Conservation (phyloP, 441 rosid species). For the Brassica balearica region DNA sequence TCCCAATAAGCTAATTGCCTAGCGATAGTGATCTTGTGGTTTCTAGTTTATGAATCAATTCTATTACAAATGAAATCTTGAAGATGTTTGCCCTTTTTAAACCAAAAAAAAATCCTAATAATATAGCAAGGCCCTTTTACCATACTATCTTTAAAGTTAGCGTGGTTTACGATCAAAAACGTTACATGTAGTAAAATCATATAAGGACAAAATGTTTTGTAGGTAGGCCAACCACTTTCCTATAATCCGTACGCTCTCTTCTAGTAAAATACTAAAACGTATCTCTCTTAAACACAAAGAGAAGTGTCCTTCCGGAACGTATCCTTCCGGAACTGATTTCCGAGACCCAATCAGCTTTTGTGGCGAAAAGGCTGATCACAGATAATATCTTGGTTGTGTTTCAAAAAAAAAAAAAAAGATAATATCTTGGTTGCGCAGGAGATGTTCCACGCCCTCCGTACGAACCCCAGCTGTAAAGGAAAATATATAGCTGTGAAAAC, state of each 20-base stretch:
- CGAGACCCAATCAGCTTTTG: no score
- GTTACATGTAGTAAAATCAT: not conserved
- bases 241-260: conserved; percentile 16
- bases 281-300: not conserved
- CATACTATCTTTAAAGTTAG: conserved; percentile 1
- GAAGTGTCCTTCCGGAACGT: not conserved
- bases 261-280: not conserved
- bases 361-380: no score
- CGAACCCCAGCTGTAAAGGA: no score
- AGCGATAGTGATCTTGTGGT: not conserved
- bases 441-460: no score
- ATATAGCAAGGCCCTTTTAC: not conserved
- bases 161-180: conserved; percentile 3
- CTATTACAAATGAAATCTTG: not conserved
- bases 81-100: no score
- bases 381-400: no score
- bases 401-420: no score
- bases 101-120: not conserved
- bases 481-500: no score
- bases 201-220: not conserved
- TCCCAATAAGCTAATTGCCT: not conserved
- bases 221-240: conserved; percentile 13
- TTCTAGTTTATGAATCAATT: not conserved
- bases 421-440: no score
- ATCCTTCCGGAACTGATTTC: no score